These are phyloP conservation scores for Cyphellophora attinorum DNA, from an alignment of 2,329 filamentous ascomycete genomes.

Conservation along the genomic window DNA sequence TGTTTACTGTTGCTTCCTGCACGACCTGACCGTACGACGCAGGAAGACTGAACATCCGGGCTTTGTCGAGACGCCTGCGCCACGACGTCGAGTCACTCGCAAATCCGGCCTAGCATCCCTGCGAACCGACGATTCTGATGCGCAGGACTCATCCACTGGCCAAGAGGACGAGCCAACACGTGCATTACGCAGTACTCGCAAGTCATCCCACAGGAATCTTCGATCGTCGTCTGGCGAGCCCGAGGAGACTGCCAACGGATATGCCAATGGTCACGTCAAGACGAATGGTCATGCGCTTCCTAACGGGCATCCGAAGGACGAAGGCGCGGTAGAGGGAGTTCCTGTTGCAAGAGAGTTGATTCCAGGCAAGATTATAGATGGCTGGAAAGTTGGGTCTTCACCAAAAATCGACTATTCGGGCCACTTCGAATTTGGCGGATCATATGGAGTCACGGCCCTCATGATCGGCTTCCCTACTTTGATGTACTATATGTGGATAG, in stretches of 20 bases:
- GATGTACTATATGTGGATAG: conserved; percentile 99
- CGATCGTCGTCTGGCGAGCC: too few relatives aligned
- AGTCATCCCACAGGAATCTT: conserved; percentile 1
- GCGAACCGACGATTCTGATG: conserved; percentile 11
- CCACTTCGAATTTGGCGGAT: conserved; percentile 76
- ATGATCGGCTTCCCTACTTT: conserved; percentile 89
- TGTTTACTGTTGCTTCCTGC: conserved; percentile 1
- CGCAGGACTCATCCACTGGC: conserved; percentile 8
- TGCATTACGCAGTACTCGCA: conserved; percentile 2
- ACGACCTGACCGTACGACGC: conserved; percentile 5
- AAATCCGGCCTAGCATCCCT: conserved; percentile 8
- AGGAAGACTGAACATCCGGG: conserved; percentile 44
- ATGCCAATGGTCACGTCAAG: conserved; percentile 9
- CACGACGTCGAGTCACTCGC: conserved; percentile 11
- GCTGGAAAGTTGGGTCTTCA: conserved; percentile 31
- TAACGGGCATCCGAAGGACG: conserved; percentile 13
- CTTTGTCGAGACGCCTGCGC: conserved; percentile 41
- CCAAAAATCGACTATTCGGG: conserved; percentile 38
- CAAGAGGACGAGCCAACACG: conserved; percentile 4
- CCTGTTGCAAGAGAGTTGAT: conserved; percentile 5
- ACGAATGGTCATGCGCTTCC: conserved; percentile 15
- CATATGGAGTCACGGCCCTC: conserved; percentile 67
- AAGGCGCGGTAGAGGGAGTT: conserved; percentile 5
- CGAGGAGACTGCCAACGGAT: conserved; percentile 4
- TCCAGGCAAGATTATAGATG: conserved; percentile 25